A percentile compares a stretch with the other conserved stretches of the same genome.
These are phyloP conservation scores for Anthostomella pinea DNA, from an alignment of 2,329 filamentous ascomycete species.

Conservation along the genomic window DNA sequence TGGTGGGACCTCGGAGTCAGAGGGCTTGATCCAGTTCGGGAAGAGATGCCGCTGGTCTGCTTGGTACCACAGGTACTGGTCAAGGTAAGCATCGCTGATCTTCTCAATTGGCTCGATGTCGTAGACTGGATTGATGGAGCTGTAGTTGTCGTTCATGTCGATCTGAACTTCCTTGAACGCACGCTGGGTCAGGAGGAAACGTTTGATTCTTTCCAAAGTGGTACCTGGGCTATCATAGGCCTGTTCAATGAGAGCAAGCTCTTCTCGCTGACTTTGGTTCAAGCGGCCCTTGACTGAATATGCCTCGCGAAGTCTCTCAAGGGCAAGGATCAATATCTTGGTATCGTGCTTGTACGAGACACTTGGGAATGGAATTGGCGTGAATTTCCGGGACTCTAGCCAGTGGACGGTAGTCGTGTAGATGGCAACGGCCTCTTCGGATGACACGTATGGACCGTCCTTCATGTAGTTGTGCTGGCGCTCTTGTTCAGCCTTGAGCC, in stretches of 20 bases:
- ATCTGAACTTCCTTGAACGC: conserved; percentile 99
- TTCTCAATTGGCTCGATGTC: conserved; percentile 99
- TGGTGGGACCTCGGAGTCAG: conserved; percentile 94
- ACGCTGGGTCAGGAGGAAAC: conserved; percentile 92
- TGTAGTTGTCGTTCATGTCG: conserved; percentile 99
- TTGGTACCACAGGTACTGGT: conserved; percentile 99
- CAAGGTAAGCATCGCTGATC: conserved; percentile 97
- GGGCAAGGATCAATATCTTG: conserved; percentile 92
- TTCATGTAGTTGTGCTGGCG: conserved; percentile 99
- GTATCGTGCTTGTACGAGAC: conserved; percentile 99
- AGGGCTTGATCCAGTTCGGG: conserved; percentile 98
- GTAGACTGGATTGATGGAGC: conserved; percentile 97
- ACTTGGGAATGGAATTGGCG: conserved; percentile 96
- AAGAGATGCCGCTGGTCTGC: conserved; percentile 96
- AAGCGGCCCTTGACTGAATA: conserved; percentile 97
- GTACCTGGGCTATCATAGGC: conserved; percentile 98
- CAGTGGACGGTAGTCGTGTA: conserved; percentile 99
- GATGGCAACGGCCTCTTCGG: conserved; percentile 96
- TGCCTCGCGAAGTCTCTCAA: conserved; percentile 89
- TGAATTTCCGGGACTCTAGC: conserved; percentile 97
- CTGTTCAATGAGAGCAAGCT: conserved; percentile 94
- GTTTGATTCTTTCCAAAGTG: conserved; percentile 92
- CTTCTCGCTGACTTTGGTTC: conserved; percentile 96
- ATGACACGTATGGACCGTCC: conserved; percentile 96
- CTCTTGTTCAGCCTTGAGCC: conserved; percentile 98